Evolutionary conservation across 768 basidiomycete genomes (phyloP).

Genomic region (Termitomyces eurrhizus): DNA sequence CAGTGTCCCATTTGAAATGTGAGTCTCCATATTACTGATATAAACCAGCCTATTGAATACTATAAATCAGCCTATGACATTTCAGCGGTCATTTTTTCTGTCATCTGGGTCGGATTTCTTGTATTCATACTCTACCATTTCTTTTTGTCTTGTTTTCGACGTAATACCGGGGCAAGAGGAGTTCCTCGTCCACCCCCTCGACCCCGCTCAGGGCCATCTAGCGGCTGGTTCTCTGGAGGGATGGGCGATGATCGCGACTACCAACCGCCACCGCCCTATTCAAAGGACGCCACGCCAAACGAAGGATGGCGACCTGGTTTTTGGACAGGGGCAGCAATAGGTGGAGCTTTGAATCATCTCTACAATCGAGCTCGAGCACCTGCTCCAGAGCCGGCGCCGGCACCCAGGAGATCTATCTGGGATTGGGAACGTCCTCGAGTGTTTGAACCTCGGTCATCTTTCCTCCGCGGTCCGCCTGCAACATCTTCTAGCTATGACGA

Average conservation of each 20-base stretch:
- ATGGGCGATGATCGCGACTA: conserved; percentile 31
- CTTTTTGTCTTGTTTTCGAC: conserved; percentile 49
- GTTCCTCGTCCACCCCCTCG: conserved; percentile 28
- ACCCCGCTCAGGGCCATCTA: conserved; percentile 32
- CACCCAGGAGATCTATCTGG: conserved; percentile 31
- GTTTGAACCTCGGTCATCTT: conserved; percentile 24
- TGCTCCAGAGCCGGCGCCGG: neutral
- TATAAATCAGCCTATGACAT: conserved; percentile 40
- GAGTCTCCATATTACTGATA: conserved; percentile 10
- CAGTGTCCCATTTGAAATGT: conserved; percentile 26
- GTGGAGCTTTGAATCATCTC: conserved; percentile 61
- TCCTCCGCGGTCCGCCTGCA: conserved; percentile 26
- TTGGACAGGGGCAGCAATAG: conserved; percentile 79
- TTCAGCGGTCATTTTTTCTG: conserved; percentile 45
- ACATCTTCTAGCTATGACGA: conserved; percentile 32
- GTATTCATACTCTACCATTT: conserved; percentile 54
- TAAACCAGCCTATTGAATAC: neutral
- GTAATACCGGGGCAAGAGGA: conserved; percentile 23
- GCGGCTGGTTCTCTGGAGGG: conserved; percentile 55
- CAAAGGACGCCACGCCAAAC: conserved; percentile 30
- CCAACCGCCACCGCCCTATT: conserved; percentile 61
- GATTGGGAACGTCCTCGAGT: conserved; percentile 56
- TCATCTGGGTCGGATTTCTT: conserved; percentile 54
- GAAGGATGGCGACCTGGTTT: conserved; percentile 68
- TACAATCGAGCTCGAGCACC: conserved; percentile 33